A percentile compares a stretch with the other conserved stretches of the same genome.
Evolutionary conservation across 2,329 filamentous ascomycete genomes (phyloP).

Genomic region (Apiospora aurea): DNA sequence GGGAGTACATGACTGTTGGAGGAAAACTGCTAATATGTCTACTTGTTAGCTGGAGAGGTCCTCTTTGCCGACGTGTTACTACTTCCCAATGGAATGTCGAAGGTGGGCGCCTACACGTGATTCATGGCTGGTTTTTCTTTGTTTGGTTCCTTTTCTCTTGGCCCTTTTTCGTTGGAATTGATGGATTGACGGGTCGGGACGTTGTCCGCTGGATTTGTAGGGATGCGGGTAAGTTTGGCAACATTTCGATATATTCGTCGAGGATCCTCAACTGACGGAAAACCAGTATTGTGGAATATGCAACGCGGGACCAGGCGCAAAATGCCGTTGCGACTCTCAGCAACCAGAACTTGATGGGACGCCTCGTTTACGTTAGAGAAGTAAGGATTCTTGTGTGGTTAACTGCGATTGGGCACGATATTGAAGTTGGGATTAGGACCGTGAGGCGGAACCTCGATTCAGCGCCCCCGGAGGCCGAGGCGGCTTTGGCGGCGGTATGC

Average conservation of each 20-base stretch:
- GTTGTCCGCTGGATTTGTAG: constrained; percentile 90
- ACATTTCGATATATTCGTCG: neutral
- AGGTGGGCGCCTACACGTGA: constrained; percentile 97
- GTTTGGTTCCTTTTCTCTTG: constrained; percentile 68
- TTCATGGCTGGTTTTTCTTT: constrained; percentile 83
- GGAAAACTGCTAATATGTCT: constrained; percentile 47
- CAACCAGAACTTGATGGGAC: constrained; percentile 98
- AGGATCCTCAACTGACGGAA: constrained; percentile 25
- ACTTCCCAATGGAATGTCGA: constrained; percentile 99
- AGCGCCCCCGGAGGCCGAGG: constrained; percentile 72
- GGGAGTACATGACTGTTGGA: constrained; percentile 27
- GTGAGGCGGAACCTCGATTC: constrained; percentile 97
- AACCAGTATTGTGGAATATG: constrained; percentile 98
- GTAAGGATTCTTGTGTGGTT: constrained; percentile 56
- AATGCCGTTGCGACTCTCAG: constrained; percentile 96
- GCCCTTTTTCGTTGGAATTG: constrained; percentile 77
- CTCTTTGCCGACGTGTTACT: constrained; percentile 99
- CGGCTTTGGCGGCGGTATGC: constrained; percentile 59
- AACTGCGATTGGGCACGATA: constrained; percentile 28
- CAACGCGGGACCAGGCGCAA: constrained; percentile 98
- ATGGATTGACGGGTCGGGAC: constrained; percentile 99
- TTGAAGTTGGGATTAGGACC: constrained; percentile 68
- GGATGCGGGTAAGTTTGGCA: constrained; percentile 90
- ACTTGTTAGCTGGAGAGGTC: constrained; percentile 87
- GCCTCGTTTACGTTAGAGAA: constrained; percentile 98